These are phyloP conservation scores for Ustilago cynodontis DNA, from an alignment of 1,284 basidiomycete genomes.

Conservation along the genomic window DNA sequence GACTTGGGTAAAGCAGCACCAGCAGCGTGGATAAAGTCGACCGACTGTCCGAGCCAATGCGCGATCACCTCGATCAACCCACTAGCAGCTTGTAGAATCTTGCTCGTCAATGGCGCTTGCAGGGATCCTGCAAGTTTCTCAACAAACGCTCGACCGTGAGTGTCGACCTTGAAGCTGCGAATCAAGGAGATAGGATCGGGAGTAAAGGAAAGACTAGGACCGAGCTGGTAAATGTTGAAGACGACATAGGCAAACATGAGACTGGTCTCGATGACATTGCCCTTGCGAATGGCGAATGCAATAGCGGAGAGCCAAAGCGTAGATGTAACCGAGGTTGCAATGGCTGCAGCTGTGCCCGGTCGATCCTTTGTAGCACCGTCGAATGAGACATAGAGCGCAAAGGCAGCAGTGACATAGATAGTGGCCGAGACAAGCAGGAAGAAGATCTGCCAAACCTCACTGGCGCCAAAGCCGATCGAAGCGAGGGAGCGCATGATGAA, in stretches of 20 bases:
- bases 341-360: conserved; percentile 60
- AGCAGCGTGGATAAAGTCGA: conserved; percentile 60
- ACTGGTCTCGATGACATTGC: conserved; percentile 68
- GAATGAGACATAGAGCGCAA: conserved; percentile 65
- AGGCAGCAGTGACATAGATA: conserved; percentile 63
- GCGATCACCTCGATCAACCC: conserved; percentile 54
- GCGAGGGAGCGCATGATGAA: conserved; percentile 53
- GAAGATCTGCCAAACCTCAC: conserved; percentile 67
- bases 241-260: conserved; percentile 68
- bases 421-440: conserved; percentile 65
- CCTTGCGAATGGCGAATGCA: conserved; percentile 66
- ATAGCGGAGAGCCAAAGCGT: conserved; percentile 68
- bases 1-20: conserved; percentile 62
- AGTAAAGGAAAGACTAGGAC: conserved; percentile 58
- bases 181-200: conserved; percentile 66
- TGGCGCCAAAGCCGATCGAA: conserved; percentile 60
- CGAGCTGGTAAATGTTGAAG: conserved; percentile 67
- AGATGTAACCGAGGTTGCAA: conserved; percentile 61
- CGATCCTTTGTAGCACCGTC: conserved; percentile 62
- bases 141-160: conserved; percentile 41
- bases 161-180: conserved; percentile 62
- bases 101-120: conserved; percentile 34
- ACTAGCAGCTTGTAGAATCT: conserved; percentile 43
- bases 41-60: conserved; percentile 54
- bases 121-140: conserved; percentile 32